These are phyloP conservation scores for Pleurotus platypus DNA, from an alignment of 768 basidiomycete genomes.

Conservation along the genomic window DNA sequence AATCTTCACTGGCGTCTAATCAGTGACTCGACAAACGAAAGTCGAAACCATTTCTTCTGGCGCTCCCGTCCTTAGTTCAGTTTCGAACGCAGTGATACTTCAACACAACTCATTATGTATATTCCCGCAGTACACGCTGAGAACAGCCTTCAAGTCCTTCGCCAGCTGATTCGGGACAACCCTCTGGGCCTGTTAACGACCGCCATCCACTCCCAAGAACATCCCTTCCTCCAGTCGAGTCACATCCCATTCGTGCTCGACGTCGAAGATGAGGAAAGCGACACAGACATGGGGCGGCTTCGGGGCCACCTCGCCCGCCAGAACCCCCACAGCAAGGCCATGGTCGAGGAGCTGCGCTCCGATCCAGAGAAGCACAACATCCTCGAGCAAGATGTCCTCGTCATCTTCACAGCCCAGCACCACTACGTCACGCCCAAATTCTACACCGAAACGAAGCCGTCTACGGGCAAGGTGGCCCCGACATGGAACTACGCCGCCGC, in stretches of 20 bases:
- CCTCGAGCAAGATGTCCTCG: slow-evolving; percentile 10
- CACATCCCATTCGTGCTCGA: slow-evolving; percentile 32
- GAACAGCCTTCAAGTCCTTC: slow-evolving; percentile 24
- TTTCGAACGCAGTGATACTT: no score
- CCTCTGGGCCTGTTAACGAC: slow-evolving; percentile 35
- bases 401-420: slow-evolving; percentile 21
- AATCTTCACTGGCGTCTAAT: no score
- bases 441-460: slow-evolving; percentile 23
- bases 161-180: slow-evolving; percentile 25
- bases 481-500: slow-evolving; percentile 25
- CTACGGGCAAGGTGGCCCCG: slow-evolving; percentile 20
- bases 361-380: not conserved
- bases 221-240: slow-evolving; percentile 22
- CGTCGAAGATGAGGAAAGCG: slow-evolving; percentile 7
- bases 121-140: slow-evolving; percentile 34
- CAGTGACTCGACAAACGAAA: no score
- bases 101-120: slow-evolving; percentile 24
- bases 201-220: slow-evolving; percentile 19
- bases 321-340: slow-evolving; percentile 21
- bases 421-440: slow-evolving; percentile 24
- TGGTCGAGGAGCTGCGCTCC: slow-evolving; percentile 12
- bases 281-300: slow-evolving; percentile 13
- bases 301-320: slow-evolving; percentile 22
- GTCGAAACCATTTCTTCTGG: no score
- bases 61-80: no score